phyloP scores from a whole-genome alignment of 2,329 filamentous ascomycete genomes.

The Alternaria triticimaculans region DNA sequence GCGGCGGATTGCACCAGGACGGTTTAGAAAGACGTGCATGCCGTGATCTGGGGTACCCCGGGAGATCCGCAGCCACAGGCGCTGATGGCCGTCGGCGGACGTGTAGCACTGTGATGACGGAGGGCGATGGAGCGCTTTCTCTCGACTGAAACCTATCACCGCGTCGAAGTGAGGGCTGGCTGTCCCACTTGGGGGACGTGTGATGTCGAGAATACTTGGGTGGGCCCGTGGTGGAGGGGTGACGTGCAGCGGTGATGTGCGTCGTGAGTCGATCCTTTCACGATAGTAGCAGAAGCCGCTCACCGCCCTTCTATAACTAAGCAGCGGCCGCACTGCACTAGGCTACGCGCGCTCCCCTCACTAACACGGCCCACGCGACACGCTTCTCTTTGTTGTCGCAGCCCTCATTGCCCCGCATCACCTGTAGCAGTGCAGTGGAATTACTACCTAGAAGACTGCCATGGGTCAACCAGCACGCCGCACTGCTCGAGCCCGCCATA shows the following conservation, averaged over 20 bases:
- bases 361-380: slow-evolving; percentile 4
- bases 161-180: neutral
- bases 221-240: neutral
- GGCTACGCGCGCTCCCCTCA: slow-evolving; percentile 7
- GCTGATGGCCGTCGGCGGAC: neutral
- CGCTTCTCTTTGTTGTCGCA: neutral
- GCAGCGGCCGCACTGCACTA: neutral
- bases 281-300: slow-evolving; percentile 4
- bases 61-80: slow-evolving; percentile 4
- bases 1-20: slow-evolving; percentile 2
- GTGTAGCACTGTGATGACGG: neutral
- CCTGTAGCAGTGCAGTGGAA: neutral
- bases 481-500: slow-evolving; percentile 28
- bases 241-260: slow-evolving; percentile 4
- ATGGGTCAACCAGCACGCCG: slow-evolving; percentile 37
- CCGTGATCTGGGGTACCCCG: slow-evolving; percentile 9
- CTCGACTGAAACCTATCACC: neutral
- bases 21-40: slow-evolving; percentile 7
- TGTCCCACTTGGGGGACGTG: neutral
- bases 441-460: slow-evolving; percentile 16
- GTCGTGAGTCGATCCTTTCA: slow-evolving; percentile 1
- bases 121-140: neutral
- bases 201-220: neutral
- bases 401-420: neutral
- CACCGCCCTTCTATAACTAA: slow-evolving; percentile 14